Percentiles rank a stretch among this genome's conserved stretches.
These are phyloP conservation scores for Acacia pycnantha DNA, from an alignment of 331 rosid species.

Conservation along the genomic window DNA sequence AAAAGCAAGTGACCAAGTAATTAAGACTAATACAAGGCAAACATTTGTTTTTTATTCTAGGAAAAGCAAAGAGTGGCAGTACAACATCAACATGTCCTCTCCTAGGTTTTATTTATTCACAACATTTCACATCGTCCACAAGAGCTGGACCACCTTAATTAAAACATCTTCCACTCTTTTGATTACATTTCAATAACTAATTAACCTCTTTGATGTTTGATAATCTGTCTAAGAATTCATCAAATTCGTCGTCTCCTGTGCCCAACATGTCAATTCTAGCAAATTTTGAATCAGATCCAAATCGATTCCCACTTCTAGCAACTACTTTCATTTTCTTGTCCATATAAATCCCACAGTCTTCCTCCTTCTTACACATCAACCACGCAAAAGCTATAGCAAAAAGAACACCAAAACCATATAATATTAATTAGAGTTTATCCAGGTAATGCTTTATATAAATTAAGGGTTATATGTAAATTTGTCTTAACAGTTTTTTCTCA, in stretches of 20 bases:
- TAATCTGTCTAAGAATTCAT: slow-evolving; percentile 44
- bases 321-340: slow-evolving; percentile 37
- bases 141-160: background rate
- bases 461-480: too few species aligned
- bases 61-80: background rate
- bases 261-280: slow-evolving; percentile 61
- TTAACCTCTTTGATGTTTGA: slow-evolving; percentile 22
- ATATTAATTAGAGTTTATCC: background rate
- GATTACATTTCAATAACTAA: background rate
- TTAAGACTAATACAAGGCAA: background rate
- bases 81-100: background rate
- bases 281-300: slow-evolving; percentile 53
- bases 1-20: too few species aligned
- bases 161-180: background rate
- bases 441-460: too few species aligned
- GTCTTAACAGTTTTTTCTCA: too few species aligned
- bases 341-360: slow-evolving; percentile 42
- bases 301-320: slow-evolving; percentile 57
- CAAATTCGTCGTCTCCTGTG: background rate
- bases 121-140: background rate
- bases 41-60: background rate
- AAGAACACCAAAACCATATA: background rate
- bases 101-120: background rate
- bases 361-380: slow-evolving; percentile 57
- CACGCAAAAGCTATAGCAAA: slow-evolving; percentile 63